phyloP scores from a whole-genome alignment of 345 rosid species.

The Salix viminalis region DNA sequence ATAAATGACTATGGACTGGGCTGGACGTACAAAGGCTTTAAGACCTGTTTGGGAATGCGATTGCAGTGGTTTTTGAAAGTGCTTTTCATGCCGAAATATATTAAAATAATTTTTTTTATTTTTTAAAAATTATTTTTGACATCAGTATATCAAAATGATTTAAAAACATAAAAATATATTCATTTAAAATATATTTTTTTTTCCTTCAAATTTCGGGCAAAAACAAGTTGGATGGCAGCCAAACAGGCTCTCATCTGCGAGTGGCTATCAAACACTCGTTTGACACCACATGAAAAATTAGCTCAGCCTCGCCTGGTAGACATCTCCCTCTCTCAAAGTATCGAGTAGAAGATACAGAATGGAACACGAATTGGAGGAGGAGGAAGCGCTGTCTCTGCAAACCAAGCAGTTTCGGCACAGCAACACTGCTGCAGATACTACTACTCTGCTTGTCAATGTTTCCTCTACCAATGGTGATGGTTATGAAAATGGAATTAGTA shows the following conservation, averaged over 20 bases:
- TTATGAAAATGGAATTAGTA: neutral
- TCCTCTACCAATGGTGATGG: neutral
- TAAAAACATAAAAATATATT: too few species aligned
- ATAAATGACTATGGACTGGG: too few species aligned
- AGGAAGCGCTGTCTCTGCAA: conserved; percentile 5
- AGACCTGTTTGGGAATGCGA: too few species aligned
- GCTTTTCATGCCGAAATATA: too few species aligned
- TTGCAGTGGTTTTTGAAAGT: too few species aligned
- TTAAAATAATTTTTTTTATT: too few species aligned
- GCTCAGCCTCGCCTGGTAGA: neutral
- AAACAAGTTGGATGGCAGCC: too few species aligned
- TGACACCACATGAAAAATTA: neutral
- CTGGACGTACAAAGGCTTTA: too few species aligned
- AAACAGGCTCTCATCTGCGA: neutral
- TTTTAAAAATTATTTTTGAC: too few species aligned
- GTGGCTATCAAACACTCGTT: neutral
- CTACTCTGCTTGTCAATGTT: neutral
- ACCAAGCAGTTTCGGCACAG: conserved; percentile 3
- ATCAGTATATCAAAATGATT: too few species aligned
- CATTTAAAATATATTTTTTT: too few species aligned
- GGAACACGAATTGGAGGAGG: neutral
- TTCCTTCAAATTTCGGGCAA: too few species aligned
- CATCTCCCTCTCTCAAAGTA: neutral
- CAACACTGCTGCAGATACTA: neutral
- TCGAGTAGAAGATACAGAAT: neutral